A percentile compares a stretch with the other conserved stretches of the same genome.
These are phyloP conservation scores for Aristolochia californica DNA, from an alignment of 164 flowering plant genomes.

Conservation along the genomic window DNA sequence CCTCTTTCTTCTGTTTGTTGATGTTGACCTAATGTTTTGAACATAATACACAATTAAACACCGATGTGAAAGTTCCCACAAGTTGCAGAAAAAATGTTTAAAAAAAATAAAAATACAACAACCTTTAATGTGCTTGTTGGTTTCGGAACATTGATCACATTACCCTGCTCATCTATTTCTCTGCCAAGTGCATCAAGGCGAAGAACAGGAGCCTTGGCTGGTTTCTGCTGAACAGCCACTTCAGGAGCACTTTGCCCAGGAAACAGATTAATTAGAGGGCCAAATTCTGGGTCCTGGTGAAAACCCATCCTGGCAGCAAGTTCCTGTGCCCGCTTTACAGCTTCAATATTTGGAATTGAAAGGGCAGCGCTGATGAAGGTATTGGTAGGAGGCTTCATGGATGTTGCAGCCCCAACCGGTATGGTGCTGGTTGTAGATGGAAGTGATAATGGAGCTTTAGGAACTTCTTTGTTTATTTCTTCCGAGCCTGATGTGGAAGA, in stretches of 20 bases:
- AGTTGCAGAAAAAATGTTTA: background rate
- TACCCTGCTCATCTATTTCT: constrained; percentile 97
- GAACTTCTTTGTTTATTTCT: constrained; percentile 24
- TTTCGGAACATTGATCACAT: constrained; percentile 70
- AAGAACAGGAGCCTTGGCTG: constrained; percentile 91
- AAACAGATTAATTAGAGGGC: constrained; percentile 84
- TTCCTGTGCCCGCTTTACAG: constrained; percentile 91
- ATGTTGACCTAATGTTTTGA: constrained; percentile 73
- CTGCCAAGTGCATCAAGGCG: constrained; percentile 94
- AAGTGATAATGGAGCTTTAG: constrained; percentile 18
- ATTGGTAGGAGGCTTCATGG: constrained; percentile 24
- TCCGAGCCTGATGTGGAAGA: constrained; percentile 27
- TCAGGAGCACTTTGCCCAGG: constrained; percentile 66
- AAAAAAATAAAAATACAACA: constrained; percentile 1
- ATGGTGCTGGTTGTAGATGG: constrained; percentile 18
- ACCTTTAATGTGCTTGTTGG: constrained; percentile 91
- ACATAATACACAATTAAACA: background rate
- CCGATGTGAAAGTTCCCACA: background rate
- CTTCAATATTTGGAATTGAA: constrained; percentile 58
- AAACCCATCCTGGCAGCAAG: constrained; percentile 99
- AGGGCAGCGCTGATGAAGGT: constrained; percentile 33
- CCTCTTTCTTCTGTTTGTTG: constrained; percentile 95
- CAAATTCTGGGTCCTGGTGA: constrained; percentile 86
- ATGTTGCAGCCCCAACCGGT: constrained; percentile 14
- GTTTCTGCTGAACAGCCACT: constrained; percentile 51